These are phyloP conservation scores for Piper longum DNA, from an alignment of 164 flowering plant species.

Conservation along the genomic window DNA sequence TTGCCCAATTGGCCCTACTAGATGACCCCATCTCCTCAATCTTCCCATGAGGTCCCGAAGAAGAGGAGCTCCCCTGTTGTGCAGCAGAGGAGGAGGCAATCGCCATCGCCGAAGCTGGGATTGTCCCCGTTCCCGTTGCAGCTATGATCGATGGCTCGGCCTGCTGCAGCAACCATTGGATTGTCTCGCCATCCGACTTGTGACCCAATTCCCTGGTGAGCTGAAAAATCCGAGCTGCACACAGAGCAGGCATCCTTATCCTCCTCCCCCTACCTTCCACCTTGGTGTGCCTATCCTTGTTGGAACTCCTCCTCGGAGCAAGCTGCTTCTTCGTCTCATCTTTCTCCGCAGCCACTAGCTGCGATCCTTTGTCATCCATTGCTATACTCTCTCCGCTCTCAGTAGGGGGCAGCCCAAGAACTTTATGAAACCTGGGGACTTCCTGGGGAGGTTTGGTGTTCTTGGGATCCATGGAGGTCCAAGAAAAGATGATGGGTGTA, in stretches of 20 bases:
- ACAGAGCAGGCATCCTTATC: conserved; percentile 84
- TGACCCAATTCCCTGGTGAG: conserved; percentile 76
- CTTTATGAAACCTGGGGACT: conserved; percentile 27
- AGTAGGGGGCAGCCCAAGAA: conserved; percentile 21
- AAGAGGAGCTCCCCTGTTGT: conserved; percentile 39
- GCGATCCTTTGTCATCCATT: conserved; percentile 42
- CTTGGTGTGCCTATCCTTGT: conserved; percentile 78
- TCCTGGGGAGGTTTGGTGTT: conserved; percentile 30
- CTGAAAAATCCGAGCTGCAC: conserved; percentile 83
- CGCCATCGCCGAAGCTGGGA: conserved; percentile 68
- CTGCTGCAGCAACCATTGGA: conserved; percentile 77
- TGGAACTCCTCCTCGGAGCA: conserved; percentile 71
- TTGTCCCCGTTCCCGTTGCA: conserved; percentile 75
- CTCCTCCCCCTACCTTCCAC: conserved; percentile 84
- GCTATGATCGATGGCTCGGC: conserved; percentile 83
- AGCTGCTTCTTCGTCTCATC: conserved; percentile 40
- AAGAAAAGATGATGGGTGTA: conserved; percentile 19
- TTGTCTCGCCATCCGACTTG: conserved; percentile 85
- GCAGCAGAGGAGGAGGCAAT: conserved; percentile 47
- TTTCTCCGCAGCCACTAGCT: conserved; percentile 50
- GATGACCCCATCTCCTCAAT: conserved; percentile 39
- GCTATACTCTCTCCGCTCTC: conserved; percentile 30
- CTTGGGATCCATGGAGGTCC: conserved; percentile 50
- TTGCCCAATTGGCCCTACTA: conserved; percentile 47
- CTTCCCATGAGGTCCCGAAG: conserved; percentile 47